Evolutionary conservation across 208 protist species (phyloP), one percentile per base, ranked within the genome.

Genomic region (Trypanosoma scelopori): DNA sequence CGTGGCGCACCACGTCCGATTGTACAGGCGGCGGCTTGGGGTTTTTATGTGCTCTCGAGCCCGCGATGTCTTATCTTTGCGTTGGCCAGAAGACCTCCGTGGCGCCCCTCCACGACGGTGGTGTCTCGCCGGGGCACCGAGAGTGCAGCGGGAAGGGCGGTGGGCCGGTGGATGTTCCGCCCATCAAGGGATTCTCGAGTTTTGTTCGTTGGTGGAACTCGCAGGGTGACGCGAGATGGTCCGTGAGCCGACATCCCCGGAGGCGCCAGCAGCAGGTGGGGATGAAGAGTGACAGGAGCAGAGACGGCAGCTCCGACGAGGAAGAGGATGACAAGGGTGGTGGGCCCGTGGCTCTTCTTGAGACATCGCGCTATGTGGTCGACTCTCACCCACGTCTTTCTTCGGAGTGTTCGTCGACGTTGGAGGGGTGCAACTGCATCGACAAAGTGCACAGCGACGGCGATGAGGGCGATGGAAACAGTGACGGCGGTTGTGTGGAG

Each of bases 1-100:
- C 76, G 32, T 91, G 84, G 84, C 81, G 81, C 49, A 76, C 71
- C 6, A 60, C 76, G 28, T 48, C 70, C 45, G 78, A 78, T 43
- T 76, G 73, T 35, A 69, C 67, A 12, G 64, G 51, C 1, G 81
- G 84, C 20, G 78, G 76, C 7, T 47, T 91, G 6, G 72, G 81
- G 15, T 65, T 87, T 22, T 43, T 72, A 25, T 56, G 57, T 58
- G 82, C 71, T 43, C 60, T 86, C 23, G 72, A 77, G 42, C 64
- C 71, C 12, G 62, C 81, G 5, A 55, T 90, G 39, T 20, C 53
- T 13, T 74, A 74, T 48, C 63, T 84, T 51, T 57, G 37, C 2
- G 65, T 66, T 30, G 62, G 80, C 23, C 52, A 76, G 58, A 9
- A 37, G 32, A 37, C 32, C 32, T 37, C 32, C 9, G 9, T 3